Percentiles rank a stretch among this genome's conserved stretches.
Evolutionary conservation across 257 asterid genomes (phyloP).

Genomic region (Nicotiana benthamiana): DNA sequence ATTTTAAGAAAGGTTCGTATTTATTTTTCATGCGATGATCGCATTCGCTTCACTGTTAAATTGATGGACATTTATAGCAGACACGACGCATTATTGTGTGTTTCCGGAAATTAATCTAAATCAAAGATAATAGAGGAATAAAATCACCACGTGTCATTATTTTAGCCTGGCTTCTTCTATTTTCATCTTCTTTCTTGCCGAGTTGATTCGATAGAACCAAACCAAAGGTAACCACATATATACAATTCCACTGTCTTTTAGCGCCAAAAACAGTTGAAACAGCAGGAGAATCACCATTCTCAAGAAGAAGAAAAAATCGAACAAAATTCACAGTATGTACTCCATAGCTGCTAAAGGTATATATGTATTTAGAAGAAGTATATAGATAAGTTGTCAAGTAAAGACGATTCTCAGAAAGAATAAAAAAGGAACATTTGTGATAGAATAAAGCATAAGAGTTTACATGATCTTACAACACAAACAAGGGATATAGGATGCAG

Average conservation of each 20-base stretch:
- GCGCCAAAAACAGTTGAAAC: conserved; percentile 24
- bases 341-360: conserved; percentile 23
- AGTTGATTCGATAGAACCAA: not conserved
- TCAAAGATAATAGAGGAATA: not conserved
- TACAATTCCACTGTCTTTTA: conserved; percentile 13
- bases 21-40: too few species aligned
- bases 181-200: not conserved
- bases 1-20: too few species aligned
- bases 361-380: not conserved
- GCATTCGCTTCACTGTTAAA: too few species aligned
- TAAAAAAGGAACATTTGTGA: not conserved
- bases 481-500: too few species aligned
- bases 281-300: not conserved
- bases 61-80: too few species aligned
- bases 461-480: too few species aligned
- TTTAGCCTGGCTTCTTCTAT: not conserved
- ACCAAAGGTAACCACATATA: conserved; percentile 15
- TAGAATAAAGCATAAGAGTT: not conserved
- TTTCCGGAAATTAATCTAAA: too few species aligned
- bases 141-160: not conserved
- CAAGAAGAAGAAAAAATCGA: not conserved
- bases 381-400: too few species aligned
- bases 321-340: conserved; percentile 17
- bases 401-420: too few species aligned
- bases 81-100: too few species aligned